Evolutionary conservation across 148 eudicot species (phyloP), one percentile per base, ranked within the genome.

Genomic region (Linanthus parryae): DNA sequence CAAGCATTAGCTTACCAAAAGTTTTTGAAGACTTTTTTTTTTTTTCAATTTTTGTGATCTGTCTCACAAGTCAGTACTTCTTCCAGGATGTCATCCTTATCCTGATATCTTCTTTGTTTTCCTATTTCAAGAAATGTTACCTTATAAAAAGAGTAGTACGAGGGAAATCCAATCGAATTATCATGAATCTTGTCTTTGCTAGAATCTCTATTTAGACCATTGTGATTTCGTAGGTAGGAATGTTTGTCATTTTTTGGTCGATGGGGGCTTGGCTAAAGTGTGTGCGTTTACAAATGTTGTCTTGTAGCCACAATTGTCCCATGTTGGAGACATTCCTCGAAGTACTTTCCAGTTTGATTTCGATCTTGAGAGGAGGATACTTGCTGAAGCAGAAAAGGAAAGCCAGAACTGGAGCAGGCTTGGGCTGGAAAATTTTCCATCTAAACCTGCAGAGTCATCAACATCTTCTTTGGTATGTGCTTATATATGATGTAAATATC

Each of bases 291-390:
- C 21, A 15, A 36, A 16, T 56, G 16, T 28, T 23, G 10, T 35
- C 62, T 53, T 67, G 70, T 46, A 92, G 99, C 96, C 99, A 70
- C 83, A 69, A 46, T 40, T 92, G 70, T 62, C 80, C 45, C 94
- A 84, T 17, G 60, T 73, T 64, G 91, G 88, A 49, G 99, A 92
- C 40, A 71, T 92, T 56, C 94, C 99, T 17, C 75, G 76, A 26
- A 81, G 99, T 70, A 84, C 70, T 56, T 92, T 84, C 65, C 85
- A 79, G 48, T 87, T 81, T 44, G 96, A 92, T 57, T 92, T 92
- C 57, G 89, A 82, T 12, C 66, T 87, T 20, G 99, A 92, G 62
- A 84, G 63, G 67, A 92, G 75, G 71, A 67, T 92, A 64, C 72
- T 92, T 21, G 81, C 82, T 25, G 99, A 92, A 69, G 87, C 88